These are phyloP conservation scores for Claviceps purpurea DNA, from an alignment of 2,329 filamentous ascomycete species.

Conservation along the genomic window DNA sequence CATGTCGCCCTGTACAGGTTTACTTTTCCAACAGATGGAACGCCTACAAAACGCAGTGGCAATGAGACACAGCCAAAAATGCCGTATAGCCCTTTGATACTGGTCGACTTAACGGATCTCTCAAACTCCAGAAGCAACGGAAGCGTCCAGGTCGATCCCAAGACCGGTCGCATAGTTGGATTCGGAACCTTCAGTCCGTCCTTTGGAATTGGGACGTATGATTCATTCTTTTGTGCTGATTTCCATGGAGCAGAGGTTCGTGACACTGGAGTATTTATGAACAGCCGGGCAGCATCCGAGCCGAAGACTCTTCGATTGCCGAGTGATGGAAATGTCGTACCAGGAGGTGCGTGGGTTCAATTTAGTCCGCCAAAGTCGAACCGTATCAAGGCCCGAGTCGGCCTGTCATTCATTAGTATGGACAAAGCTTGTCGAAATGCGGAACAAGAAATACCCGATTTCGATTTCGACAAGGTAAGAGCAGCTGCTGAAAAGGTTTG, in stretches of 20 bases:
- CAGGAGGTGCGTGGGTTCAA: conserved; percentile 48
- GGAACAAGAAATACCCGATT: conserved; percentile 54
- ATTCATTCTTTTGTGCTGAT: conserved; percentile 47
- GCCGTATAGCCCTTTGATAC: conserved; percentile 33
- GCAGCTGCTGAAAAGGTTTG: conserved; percentile 44
- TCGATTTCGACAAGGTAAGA: conserved; percentile 46
- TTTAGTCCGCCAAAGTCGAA: conserved; percentile 32
- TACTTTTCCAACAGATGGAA: conserved; percentile 31
- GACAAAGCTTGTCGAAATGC: conserved; percentile 57
- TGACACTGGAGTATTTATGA: conserved; percentile 45
- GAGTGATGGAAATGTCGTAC: conserved; percentile 14
- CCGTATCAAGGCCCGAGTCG: conserved; percentile 51
- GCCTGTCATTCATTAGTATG: conserved; percentile 56
- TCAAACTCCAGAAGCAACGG: conserved; percentile 13
- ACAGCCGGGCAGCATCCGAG: conserved; percentile 33
- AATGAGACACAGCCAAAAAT: conserved; percentile 1
- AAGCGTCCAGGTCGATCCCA: conserved; percentile 19
- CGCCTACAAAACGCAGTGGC: conserved; percentile 7
- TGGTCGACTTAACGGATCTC: conserved; percentile 47
- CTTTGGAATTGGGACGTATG: conserved; percentile 46
- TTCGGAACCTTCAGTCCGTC: conserved; percentile 45
- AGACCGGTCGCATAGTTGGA: conserved; percentile 42
- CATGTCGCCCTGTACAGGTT: conserved; percentile 50
- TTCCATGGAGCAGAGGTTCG: conserved; percentile 37
- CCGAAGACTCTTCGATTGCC: conserved; percentile 24